phyloP scores from a whole-genome alignment of 306 rosid species.

The Quercus berberidifolia region DNA sequence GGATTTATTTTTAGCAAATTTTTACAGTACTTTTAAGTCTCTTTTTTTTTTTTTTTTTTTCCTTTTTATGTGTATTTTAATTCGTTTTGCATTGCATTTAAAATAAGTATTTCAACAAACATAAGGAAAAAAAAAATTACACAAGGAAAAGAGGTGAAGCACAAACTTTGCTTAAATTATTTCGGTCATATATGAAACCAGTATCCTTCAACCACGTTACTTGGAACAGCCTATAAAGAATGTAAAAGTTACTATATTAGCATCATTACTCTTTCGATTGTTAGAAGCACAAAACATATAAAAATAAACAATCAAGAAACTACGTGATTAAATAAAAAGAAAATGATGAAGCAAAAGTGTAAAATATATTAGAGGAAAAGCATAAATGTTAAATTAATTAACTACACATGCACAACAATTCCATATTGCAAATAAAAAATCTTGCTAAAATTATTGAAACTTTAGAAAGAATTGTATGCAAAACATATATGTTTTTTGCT shows the following conservation, averaged over 20 bases:
- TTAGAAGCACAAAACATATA: not conserved
- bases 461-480: not conserved
- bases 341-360: not conserved
- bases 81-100: not conserved
- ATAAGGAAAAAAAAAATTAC: conserved; percentile 16
- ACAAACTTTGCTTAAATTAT: conserved; percentile 75
- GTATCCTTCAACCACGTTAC: conserved; percentile 66
- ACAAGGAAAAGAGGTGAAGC: conserved; percentile 38
- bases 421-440: not conserved
- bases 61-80: too few species aligned
- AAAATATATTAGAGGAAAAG: not conserved
- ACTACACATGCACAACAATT: not conserved
- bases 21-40: conserved; percentile 7
- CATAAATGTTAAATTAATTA: not conserved
- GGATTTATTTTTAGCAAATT: not conserved
- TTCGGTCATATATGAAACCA: conserved; percentile 73
- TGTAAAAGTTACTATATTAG: conserved; percentile 34
- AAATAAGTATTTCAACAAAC: not conserved
- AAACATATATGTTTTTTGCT: too few species aligned
- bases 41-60: not conserved
- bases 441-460: not conserved
- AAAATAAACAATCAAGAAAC: not conserved
- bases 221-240: conserved; percentile 80
- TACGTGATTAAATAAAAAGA: not conserved
- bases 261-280: not conserved